Conservation (phyloP, 129 eudicot genomes). For the Daucus carota region DNA sequence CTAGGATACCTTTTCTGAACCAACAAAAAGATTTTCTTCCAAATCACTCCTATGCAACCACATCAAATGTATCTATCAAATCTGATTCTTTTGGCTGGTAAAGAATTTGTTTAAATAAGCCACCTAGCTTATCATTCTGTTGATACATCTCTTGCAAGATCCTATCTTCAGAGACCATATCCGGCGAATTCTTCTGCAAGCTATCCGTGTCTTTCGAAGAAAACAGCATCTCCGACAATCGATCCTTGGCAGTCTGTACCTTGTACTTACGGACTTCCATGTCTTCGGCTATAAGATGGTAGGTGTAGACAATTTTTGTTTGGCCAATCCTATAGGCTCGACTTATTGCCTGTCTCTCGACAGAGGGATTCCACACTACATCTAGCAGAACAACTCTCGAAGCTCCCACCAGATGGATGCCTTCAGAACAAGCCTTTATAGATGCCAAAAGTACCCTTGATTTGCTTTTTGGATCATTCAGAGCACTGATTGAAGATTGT, state of each 20-base stretch:
- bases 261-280: constrained; percentile 46
- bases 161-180: constrained; percentile 30
- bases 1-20: neutral
- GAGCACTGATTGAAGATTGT: constrained; percentile 29
- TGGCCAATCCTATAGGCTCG: constrained; percentile 80
- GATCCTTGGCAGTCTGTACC: constrained; percentile 50
- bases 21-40: neutral
- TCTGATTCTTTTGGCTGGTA: constrained; percentile 50
- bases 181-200: constrained; percentile 6
- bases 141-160: constrained; percentile 49
- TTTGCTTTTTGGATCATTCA: constrained; percentile 50
- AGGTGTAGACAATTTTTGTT: constrained; percentile 42
- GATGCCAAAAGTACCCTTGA: constrained; percentile 56
- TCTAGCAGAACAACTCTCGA: constrained; percentile 76
- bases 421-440: constrained; percentile 60
- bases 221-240: constrained; percentile 60
- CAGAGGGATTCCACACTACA: constrained; percentile 87
- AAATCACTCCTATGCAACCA: neutral
- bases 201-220: constrained; percentile 29
- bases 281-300: constrained; percentile 51
- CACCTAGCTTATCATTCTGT: constrained; percentile 25
- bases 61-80: constrained; percentile 23
- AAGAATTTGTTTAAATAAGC: constrained; percentile 48
- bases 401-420: constrained; percentile 69
- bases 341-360: constrained; percentile 69